Evolutionary conservation across 768 basidiomycete species (phyloP), one percentile per base, ranked within the genome.

Genomic region (Clitopilus hobsonii): DNA sequence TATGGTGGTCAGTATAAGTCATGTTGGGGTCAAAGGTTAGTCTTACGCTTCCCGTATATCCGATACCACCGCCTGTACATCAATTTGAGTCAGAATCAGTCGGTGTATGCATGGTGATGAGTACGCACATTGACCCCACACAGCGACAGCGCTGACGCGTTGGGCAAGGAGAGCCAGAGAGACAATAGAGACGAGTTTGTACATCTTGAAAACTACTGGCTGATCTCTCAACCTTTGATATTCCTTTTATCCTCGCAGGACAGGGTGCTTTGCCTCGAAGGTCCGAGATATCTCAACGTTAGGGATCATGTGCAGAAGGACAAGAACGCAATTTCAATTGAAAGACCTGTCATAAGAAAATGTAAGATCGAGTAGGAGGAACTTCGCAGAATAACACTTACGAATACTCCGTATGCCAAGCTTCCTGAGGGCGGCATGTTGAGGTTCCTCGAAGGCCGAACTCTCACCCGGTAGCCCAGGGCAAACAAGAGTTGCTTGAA

Each of bases 41-140:
- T 52, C 64, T 54, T 28, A 71, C 71, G n/a, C 64, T 62, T 49
- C 74, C 74, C 38, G 60, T 59, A 60, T 64, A 72, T 30, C 64
- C 64, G 23, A 67, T 69, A 18, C 71, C 70, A 23, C 66, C 65
- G 55, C 67, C 66, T 69, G 38, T 23, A 5, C 2, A 27, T 18
- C 7, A n/a, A n/a, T n/a, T n/a, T 18, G 16, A 56, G 6, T 26
- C 53, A 55, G 29, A 45, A n/a, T 23, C 13, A 45, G 13, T 23
- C 13, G 16, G 3, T 6, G 20, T 14, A 27, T 20, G n/a, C 20
- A 30, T 18, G n/a, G 32, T 14, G 51, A 36, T 28, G 51, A 45
- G 14, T 7, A 61, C 67, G 45, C 27, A 72, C 73, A 75, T 64
- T 73, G 72, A 29, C 70, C 70, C 65, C 67, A 75, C 22, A 70